A percentile compares a stretch with the other conserved stretches of the same genome.
phyloP scores from a whole-genome alignment of 345 rosid species.

The Punica granatum region DNA sequence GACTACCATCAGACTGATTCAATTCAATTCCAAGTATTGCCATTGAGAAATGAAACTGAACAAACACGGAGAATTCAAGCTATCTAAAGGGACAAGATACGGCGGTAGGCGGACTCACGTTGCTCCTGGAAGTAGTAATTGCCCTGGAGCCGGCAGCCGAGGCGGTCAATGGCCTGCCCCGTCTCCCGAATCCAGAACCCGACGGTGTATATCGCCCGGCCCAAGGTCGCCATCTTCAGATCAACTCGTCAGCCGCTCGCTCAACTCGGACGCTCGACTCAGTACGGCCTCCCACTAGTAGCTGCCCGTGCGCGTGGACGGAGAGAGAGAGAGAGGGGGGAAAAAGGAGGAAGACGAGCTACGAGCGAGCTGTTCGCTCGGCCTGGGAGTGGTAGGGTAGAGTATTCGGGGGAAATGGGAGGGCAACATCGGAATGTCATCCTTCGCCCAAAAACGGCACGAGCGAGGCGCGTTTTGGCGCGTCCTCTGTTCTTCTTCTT shows the following conservation, averaged over 20 bases:
- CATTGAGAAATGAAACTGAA: too few species aligned
- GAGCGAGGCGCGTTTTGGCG: neutral
- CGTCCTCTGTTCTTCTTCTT: too few species aligned
- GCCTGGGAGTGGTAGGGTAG: slow-evolving; percentile 5
- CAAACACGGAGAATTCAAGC: too few species aligned
- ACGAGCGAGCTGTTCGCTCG: too few species aligned
- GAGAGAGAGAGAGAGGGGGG: slow-evolving; percentile 44
- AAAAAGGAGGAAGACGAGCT: neutral
- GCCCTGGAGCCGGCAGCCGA: slow-evolving; percentile 92
- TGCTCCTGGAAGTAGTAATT: slow-evolving; percentile 73
- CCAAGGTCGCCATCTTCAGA: slow-evolving; percentile 69
- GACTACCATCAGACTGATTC: too few species aligned
- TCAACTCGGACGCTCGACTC: neutral
- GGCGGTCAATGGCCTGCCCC: slow-evolving; percentile 90
- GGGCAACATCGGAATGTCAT: neutral
- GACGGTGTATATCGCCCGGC: slow-evolving; percentile 75
- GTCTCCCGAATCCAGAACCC: slow-evolving; percentile 98
- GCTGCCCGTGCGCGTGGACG: slow-evolving; percentile 40
- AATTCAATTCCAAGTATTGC: neutral
- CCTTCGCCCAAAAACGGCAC: neutral
- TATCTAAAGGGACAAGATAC: too few species aligned
- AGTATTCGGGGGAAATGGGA: neutral
- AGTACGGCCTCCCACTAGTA: too few species aligned
- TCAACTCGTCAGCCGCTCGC: neutral
- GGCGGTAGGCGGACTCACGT: slow-evolving; percentile 37